Percentiles rank a stretch among this genome's conserved stretches.
phyloP scores from a whole-genome alignment of 352 stramenopile genomes.

The Phytophthora ohioensis region DNA sequence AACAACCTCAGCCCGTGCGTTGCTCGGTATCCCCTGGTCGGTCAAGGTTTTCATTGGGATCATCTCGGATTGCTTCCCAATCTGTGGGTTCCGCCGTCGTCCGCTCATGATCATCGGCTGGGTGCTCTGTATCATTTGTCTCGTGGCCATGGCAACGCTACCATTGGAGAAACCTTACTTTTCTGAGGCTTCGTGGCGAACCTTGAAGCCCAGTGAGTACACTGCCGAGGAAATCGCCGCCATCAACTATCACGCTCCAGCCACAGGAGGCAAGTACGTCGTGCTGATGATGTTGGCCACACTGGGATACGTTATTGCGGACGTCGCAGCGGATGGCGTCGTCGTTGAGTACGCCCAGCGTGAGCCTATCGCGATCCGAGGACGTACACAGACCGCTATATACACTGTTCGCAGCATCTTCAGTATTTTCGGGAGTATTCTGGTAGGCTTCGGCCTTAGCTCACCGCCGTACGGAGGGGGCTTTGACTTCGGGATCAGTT shows the following conservation, averaged over 20 bases:
- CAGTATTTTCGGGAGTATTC: slow-evolving; percentile 42
- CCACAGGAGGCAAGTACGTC: slow-evolving; percentile 54
- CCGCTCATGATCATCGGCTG: slow-evolving; percentile 73
- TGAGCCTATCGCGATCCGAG: slow-evolving; percentile 44
- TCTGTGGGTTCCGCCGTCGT: slow-evolving; percentile 64
- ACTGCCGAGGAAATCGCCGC: slow-evolving; percentile 23
- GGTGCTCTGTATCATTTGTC: slow-evolving; percentile 47
- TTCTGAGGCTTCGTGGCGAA: slow-evolving; percentile 31
- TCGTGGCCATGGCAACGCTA: slow-evolving; percentile 51
- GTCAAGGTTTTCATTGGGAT: slow-evolving; percentile 77
- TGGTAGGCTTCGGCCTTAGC: slow-evolving; percentile 49
- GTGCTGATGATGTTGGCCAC: slow-evolving; percentile 64
- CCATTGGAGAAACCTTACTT: slow-evolving; percentile 65
- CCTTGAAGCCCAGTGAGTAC: slow-evolving; percentile 40
- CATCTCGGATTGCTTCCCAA: slow-evolving; percentile 66
- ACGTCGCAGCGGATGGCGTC: slow-evolving; percentile 54
- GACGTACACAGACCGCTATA: slow-evolving; percentile 50
- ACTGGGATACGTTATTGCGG: slow-evolving; percentile 61
- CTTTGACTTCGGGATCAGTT: slow-evolving; percentile 47
- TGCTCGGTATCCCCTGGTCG: slow-evolving; percentile 69
- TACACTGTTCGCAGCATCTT: slow-evolving; percentile 51
- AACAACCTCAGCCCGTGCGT: slow-evolving; percentile 58
- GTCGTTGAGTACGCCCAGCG: slow-evolving; percentile 59
- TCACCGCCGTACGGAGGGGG: slow-evolving; percentile 42
- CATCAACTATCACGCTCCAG: slow-evolving; percentile 49